Base-by-base conservation (phyloP, 441 rosid species). In the Theobroma grandiflorum region DNA sequence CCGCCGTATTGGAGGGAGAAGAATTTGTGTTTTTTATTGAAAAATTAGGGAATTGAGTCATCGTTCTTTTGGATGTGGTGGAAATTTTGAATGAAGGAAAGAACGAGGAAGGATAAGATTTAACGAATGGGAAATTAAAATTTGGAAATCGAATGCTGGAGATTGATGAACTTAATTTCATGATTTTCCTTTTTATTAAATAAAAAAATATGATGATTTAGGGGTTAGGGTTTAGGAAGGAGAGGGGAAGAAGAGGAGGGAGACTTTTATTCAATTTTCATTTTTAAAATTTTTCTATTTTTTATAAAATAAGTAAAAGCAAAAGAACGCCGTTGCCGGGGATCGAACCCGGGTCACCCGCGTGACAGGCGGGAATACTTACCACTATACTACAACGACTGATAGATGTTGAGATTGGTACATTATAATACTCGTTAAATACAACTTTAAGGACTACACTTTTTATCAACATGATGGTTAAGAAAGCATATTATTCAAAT, bases 281-380 rank as follows among this genome's bases (percentile, higher is more conserved):
- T 26, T 26, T 26, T 26, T 0, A 26, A 26, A 26, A 26, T 26
- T 26, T 26, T 26, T 26, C 31, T 26, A 26, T 26, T 26, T 26
- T 26, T 26, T 26, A 26, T 26, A 26, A 26, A 26, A 26, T 26
- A 26, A 26, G 31, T 26, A 26, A 26, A 26, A 26, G 31, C 0
- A 26, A 26, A 0, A 26, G 0, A 26, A 26, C 94, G 94, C 95
- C 95, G 95, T 89, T 94, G 94, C 95, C 93, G 95, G 95, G 95
- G 93, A 89, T 92, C 94, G 93, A 92, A 92, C 88, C 95, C 92
- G 94, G 94, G 98, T 92, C 96, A 31, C 90, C 93, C 98, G 95
- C 89, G 94, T 92, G 98, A 92, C 93, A 93, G 98, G 93, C 98
- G 93, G 92, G 91, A 86, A 91, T 93, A 90, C 98, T 94, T 0